Base-by-base conservation (phyloP, 1,284 basidiomycete species). In the Mycosarcoma maydis region DNA sequence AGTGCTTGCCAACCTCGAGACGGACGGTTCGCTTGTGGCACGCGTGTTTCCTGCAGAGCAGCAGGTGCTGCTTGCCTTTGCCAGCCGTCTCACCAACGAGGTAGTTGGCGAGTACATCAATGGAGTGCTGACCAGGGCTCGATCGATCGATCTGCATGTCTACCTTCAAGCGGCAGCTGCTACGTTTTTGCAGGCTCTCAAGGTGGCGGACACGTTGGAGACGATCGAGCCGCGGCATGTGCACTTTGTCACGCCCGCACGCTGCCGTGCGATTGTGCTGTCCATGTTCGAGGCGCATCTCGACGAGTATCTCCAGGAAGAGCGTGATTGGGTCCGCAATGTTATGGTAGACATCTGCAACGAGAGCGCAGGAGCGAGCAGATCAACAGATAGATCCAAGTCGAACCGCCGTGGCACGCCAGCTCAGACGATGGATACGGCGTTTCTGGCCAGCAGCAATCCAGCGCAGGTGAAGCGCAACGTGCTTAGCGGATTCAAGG, bases 231-330 rank as follows among this genome's bases (percentile, higher is more conserved):
- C 78, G 16, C 73, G 59, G 4, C 60, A 54, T 33, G 24, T 51
- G 6, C 41, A 54, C 2, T 40, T 19, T 19, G 46, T 67, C 14
- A 83, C 84, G 7, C 77, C 80, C 38, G 85, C 83, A 5, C 84
- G 84, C 34, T 89, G 90, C 0, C 92, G 96, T 75, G 90, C 93
- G 78, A 87, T 94, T 41, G 86, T 66, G 10, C 94, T 91, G 80
- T 86, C 86, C 37, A 94, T 97, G 91, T 98, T 96, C 78, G 94
- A 96, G 81, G 84, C 86, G 3, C 91, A 95, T 80, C 93, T 98
- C 90, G 93, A 94, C 78, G 94, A 96, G 75, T 98, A 98, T 77
- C 88, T 98, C 3, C 90, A 92, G 59, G 92, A 96, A 77, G 96
- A 98, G 82, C 86, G 90, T 6, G 92, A 95, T 55, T 88, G 87